Base-by-base conservation (phyloP, 2,329 filamentous ascomycete genomes). In the Pseudopithomyces chartarum region DNA sequence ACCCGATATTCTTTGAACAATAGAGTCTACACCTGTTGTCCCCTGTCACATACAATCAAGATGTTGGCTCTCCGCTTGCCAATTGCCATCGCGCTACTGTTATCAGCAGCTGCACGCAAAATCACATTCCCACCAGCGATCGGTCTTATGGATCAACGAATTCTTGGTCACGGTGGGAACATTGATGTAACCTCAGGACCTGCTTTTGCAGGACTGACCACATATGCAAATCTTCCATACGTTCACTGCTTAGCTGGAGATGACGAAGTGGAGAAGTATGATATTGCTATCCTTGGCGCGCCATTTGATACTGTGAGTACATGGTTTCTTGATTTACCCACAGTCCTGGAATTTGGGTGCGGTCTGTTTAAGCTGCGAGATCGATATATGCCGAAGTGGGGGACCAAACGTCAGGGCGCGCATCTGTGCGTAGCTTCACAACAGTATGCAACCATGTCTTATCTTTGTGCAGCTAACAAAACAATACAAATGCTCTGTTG, bases 241-340 rank as follows among this genome's bases (percentile, higher is more conserved):
- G 78, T 81, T 13, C 78, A 81, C 61, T 82, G 80, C 62, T 63
- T 82, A 13, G 68, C 70, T 22, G 69, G 60, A 13, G 68, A 77
- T 17, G 64, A 52, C 4, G 59, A 77, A 6, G 66, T 79, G 5
- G 78, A 79, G 39, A 68, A 66, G 22, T 82, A 78, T 60, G 80
- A 82, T 60, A 81, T 83, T 60, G 80, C 79, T 2, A 75, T 82
- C 36, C 46, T 82, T 1, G 80, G 80, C 7, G 80, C 80, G 13
- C 79, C 79, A 0, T 82, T 82, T 58, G 80, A 82, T 62, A 82
- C 80, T 5, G 79, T 78, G 61, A 58, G 74, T 73, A 29, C 17
- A 23, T 1, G 6, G 6, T 32, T 34, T 19, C 17, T 22, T 11
- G 32, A 11, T 13, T 8, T 20, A 22, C 15, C 8, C 15, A 29